phyloP scores from a whole-genome alignment of 2,329 filamentous ascomycete genomes.

The Metarhizium sp. region DNA sequence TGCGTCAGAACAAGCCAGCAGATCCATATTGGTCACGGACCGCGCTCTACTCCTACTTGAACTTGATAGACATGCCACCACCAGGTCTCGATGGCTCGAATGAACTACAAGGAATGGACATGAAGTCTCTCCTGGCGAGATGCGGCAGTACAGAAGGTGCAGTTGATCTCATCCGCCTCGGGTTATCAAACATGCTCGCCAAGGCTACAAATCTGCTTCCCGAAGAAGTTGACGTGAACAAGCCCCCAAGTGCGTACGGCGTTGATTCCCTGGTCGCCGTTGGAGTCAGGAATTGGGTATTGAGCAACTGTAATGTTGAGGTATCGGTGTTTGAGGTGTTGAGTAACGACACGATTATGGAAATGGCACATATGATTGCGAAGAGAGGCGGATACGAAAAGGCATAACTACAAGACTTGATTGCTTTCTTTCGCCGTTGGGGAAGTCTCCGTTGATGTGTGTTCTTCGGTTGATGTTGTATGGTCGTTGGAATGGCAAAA shows the following conservation, averaged over 20 bases:
- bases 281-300: constrained; percentile 42
- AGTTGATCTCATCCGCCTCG: constrained; percentile 23
- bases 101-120: constrained; percentile 11
- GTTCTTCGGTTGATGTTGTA: no score
- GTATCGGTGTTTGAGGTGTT: constrained; percentile 39
- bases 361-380: constrained; percentile 27
- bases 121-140: constrained; percentile 23
- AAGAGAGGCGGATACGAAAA: constrained; percentile 19
- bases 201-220: constrained; percentile 35
- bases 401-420: neutral
- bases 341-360: constrained; percentile 29
- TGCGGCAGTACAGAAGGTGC: constrained; percentile 20
- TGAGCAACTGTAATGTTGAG: constrained; percentile 31
- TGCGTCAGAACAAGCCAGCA: constrained; percentile 39
- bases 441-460: neutral
- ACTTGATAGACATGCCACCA: constrained; percentile 35
- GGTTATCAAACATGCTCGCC: constrained; percentile 31
- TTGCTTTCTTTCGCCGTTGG: neutral
- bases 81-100: constrained; percentile 15
- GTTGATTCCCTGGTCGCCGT: constrained; percentile 45
- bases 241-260: constrained; percentile 35
- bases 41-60: constrained; percentile 38
- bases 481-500: neutral
- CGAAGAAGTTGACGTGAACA: constrained; percentile 33
- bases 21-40: constrained; percentile 47